phyloP scores from a whole-genome alignment of 805 yeast genomes.

The Candida namnaoensis region DNA sequence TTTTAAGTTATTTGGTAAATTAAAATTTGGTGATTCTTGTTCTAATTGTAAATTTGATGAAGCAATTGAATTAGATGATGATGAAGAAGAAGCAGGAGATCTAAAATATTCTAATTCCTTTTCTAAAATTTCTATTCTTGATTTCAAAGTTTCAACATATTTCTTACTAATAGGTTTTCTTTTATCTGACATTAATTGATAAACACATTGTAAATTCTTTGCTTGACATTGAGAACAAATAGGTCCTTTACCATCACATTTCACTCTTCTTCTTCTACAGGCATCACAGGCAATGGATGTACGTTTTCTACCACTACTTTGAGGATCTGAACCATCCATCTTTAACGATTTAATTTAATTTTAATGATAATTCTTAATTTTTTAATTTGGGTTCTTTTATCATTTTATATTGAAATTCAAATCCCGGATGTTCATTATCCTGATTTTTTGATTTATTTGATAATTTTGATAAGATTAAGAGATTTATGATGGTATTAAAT shows the following conservation, averaged over 20 bases:
- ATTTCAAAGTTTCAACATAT: neutral
- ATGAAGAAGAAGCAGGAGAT: conserved; percentile 10
- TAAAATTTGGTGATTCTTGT: neutral
- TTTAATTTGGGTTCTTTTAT: too few species aligned
- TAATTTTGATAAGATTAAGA: too few species aligned
- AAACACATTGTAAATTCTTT: neutral
- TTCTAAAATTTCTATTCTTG: conserved; percentile 18
- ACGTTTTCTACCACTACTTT: neutral
- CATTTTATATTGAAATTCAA: too few species aligned
- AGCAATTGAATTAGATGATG: neutral
- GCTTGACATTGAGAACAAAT: conserved; percentile 26
- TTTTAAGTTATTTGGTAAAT: too few species aligned
- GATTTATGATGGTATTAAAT: too few species aligned
- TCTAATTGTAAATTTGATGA: neutral
- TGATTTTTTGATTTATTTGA: too few species aligned
- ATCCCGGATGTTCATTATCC: too few species aligned
- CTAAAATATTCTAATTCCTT: conserved; percentile 22
- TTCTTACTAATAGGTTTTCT: neutral
- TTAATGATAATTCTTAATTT: too few species aligned
- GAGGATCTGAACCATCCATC: too few species aligned
- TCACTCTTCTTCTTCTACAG: conserved; percentile 32
- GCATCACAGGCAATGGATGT: conserved; percentile 20
- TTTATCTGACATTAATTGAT: neutral
- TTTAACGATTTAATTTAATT: too few species aligned
- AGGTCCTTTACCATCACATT: conserved; percentile 34